Base-by-base conservation (phyloP, 148 eudicot species). In the Rhododendron ferrugineum region DNA sequence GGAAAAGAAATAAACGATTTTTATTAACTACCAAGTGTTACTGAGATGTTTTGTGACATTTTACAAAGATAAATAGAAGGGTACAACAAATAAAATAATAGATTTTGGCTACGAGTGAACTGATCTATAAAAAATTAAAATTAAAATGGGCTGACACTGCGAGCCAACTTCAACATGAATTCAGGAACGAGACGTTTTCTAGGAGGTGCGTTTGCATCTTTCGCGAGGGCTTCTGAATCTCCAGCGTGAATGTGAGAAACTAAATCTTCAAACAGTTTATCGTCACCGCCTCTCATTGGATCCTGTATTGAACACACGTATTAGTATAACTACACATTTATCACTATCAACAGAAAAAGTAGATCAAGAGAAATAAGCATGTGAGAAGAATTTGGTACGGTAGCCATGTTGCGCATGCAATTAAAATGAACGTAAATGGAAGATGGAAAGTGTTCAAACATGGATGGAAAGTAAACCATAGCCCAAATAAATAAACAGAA, bases 261-360 rank as follows among this genome's bases (percentile, higher is more conserved):
- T 73, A 97, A 80, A 90, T 97, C 95, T 85, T 94, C 96, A 83
- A 95, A 92, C 93, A 97, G 79, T 15, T 95, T 89, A 85, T 97
- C 99, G 28, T 72, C 89, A 18, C 97, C 98, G 18, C 99, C 99
- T 92, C 99, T 93, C 99, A 97, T 97, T 49, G 99, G 99, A 87
- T 97, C 99, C 99, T 97, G 78, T 72, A 52, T 37, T 86, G 42
- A 50, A 85, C 46, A 68, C 28, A 50, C 10, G n/a, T 0, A 23
- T 16, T 2, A 13, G 81, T n/a, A 11, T 1, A n/a, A 46, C 30
- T 8, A 77, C 14, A 46, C 81, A 78, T 46, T 77, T 23, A 40
- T 4, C 80, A 11, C 11, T 23, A 7, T 44, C 26, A 42, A 22
- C 32, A 44, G 80, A 23, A 77, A 44, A 22, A 11, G 26, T 52